These are phyloP conservation scores for Phytophthora sansomeana DNA, from an alignment of 352 stramenopile species.

Conservation along the genomic window DNA sequence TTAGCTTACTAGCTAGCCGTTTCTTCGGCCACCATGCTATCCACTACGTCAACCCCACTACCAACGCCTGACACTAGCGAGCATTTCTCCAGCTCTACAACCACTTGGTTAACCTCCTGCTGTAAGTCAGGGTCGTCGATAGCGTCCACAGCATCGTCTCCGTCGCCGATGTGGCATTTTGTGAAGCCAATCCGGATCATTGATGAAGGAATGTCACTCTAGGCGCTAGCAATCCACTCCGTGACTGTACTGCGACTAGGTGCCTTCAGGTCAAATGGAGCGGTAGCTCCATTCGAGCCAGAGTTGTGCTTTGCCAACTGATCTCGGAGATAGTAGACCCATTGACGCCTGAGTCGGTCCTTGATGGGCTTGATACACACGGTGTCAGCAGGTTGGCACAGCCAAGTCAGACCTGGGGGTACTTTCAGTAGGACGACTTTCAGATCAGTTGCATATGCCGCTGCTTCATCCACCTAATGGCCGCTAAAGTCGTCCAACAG, in stretches of 20 bases:
- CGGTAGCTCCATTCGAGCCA: neutral
- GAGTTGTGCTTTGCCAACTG: conserved; percentile 9
- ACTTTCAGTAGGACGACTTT: conserved; percentile 27
- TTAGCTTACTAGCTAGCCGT: conserved; percentile 1
- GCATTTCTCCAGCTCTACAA: neutral
- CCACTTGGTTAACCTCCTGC: neutral
- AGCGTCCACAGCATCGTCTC: neutral
- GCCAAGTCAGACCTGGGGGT: conserved; percentile 27
- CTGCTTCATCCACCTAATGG: conserved; percentile 1
- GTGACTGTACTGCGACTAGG: neutral
- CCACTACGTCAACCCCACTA: neutral
- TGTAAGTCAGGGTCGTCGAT: neutral
- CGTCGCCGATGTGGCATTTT: neutral
- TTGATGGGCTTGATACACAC: conserved; percentile 42
- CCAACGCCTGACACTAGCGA: neutral
- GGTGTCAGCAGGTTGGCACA: conserved; percentile 31
- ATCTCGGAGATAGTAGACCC: conserved; percentile 15
- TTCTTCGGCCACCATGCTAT: too few relatives aligned
- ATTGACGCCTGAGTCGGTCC: conserved; percentile 15
- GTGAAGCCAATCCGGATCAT: neutral
- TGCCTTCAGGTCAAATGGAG: neutral
- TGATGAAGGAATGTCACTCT: neutral
- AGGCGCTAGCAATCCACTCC: neutral
- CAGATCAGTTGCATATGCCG: neutral
- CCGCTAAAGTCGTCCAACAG: neutral